A percentile compares a stretch with the other conserved stretches of the same genome.
Evolutionary conservation across 176 grass and related monocot genomes (phyloP).

Genomic region (Aegilops speltoides): DNA sequence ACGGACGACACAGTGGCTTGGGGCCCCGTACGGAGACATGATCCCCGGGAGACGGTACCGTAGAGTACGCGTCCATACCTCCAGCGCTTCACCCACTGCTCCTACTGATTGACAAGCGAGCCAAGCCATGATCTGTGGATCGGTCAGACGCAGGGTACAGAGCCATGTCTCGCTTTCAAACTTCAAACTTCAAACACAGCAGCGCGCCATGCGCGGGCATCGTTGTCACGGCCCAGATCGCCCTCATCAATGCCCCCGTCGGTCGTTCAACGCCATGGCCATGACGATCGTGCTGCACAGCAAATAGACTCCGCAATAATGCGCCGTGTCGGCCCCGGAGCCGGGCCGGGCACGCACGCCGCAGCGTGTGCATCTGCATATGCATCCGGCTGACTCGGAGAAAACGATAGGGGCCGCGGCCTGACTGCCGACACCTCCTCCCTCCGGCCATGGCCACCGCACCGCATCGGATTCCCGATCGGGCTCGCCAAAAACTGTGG

Average conservation of each 20-base stretch:
- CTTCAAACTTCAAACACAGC: not conserved
- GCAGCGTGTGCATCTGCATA: too few species aligned
- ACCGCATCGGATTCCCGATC: not conserved
- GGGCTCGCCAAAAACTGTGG: not conserved
- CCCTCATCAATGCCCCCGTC: not conserved
- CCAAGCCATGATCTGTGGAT: too few species aligned
- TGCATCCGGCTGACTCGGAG: too few species aligned
- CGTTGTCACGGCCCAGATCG: not conserved
- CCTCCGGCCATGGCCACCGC: not conserved
- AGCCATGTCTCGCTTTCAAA: not conserved
- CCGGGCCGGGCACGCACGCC: too few species aligned
- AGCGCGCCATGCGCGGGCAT: not conserved
- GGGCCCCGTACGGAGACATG: not conserved
- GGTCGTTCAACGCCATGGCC: not conserved
- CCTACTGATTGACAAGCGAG: too few species aligned
- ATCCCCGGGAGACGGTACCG: not conserved
- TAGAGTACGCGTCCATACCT: not conserved
- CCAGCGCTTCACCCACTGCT: too few species aligned
- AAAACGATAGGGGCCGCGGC: not conserved
- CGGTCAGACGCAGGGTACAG: too few species aligned
- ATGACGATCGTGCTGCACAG: not conserved
- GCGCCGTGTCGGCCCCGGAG: conserved; percentile 7
- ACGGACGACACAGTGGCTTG: not conserved
- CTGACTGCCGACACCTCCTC: not conserved
- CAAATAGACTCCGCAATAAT: conserved; percentile 23